A percentile compares a stretch with the other conserved stretches of the same genome.
phyloP scores from a whole-genome alignment of 1,284 basidiomycete genomes.

The Ceratobasidium sp. region DNA sequence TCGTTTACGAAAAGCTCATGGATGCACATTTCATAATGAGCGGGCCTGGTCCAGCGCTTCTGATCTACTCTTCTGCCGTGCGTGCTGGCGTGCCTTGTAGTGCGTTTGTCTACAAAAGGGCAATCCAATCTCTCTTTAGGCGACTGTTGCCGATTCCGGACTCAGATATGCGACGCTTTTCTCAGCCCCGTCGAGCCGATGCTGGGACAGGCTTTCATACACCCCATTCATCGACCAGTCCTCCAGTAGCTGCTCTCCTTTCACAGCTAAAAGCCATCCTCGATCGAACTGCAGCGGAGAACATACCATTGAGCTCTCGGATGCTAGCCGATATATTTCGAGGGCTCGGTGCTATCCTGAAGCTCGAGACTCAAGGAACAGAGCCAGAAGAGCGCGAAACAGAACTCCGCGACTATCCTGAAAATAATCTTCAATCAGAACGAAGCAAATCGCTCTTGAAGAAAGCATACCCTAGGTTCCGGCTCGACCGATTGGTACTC shows the following conservation, averaged over 20 bases:
- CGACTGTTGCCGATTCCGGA: slow-evolving; percentile 7
- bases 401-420: neutral
- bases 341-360: slow-evolving; percentile 32
- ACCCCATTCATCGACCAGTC: neutral
- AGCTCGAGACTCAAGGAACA: slow-evolving; percentile 32
- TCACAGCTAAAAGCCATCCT: slow-evolving; percentile 9
- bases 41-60: neutral
- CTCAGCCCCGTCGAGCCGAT: neutral
- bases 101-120: slow-evolving; percentile 23
- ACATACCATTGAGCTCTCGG: slow-evolving; percentile 8
- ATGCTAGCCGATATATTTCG: slow-evolving; percentile 32
- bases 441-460: neutral
- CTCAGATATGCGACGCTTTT: slow-evolving; percentile 7
- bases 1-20: slow-evolving; percentile 23
- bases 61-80: slow-evolving; percentile 9
- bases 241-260: slow-evolving; percentile 4
- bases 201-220: neutral
- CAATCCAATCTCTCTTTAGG: slow-evolving; percentile 27
- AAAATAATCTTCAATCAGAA: neutral
- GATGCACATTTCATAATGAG: slow-evolving; percentile 20
- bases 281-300: slow-evolving; percentile 7
- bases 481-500: slow-evolving; percentile 30
- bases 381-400: neutral
- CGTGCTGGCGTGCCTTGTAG: slow-evolving; percentile 2
- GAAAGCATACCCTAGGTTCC: slow-evolving; percentile 1